Evolutionary conservation across 305 asterid species (phyloP), one percentile per base, ranked within the genome.

Genomic region (Solanum hybrid): DNA sequence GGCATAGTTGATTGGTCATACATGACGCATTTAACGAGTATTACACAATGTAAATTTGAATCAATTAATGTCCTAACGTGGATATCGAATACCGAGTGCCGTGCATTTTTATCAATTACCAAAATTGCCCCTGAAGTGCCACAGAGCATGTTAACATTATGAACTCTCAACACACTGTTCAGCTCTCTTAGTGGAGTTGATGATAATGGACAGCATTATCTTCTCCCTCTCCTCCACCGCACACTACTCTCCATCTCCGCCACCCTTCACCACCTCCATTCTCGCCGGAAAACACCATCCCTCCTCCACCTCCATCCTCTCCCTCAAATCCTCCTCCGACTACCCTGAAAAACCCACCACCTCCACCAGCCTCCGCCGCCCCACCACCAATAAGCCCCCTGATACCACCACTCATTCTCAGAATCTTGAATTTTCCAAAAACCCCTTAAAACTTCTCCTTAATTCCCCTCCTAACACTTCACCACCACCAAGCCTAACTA

Each of bases 401-500:
- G 17, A 78, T 10, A 35, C 29, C 45, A 15, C 42, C 26, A 4
- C 42, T 32, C 84, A 10, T 35, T 35, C 84, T 78, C 84, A 78
- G 51, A 78, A 36, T 78, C 85, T 51, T 38, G 79, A 72, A 71
- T 38, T 87, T 77, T 31, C 71, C n/a, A 87, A 87, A 37, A 87
- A 72, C 36, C 89, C 89, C 84, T 77, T 87, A 40, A 87, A 87
- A 51, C 34, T 56, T 69, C 89, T 86, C 69, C 77, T 71, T 26
- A 86, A 15, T 69, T 36, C 89, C 89, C 32, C 78, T 14, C 69
- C 89, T 4, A 32, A 78, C 89, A 40, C 71, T 36, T 69, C 76
- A 89, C 92, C 75, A 19, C 90, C 87, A 86, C 79, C 72, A 26
- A 88, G 92, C 42, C 92, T 97, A 14, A 88, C 93, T 71, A 93